These are phyloP conservation scores for Mucor velutinosus DNA, from an alignment of 371 early-diverging fungal species.

Conservation along the genomic window DNA sequence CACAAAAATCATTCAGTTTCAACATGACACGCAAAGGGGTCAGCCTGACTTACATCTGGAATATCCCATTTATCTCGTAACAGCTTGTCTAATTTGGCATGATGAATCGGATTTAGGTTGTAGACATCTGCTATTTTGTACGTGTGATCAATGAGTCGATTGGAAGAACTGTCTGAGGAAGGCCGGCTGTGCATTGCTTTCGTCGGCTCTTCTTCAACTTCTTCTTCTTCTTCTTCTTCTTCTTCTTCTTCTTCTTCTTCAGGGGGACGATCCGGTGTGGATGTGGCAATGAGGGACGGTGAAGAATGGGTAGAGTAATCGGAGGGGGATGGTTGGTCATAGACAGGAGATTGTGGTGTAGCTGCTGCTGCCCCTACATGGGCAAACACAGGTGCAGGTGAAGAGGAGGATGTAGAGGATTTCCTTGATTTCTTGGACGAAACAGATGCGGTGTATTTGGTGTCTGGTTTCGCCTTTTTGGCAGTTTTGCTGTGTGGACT, in stretches of 20 bases:
- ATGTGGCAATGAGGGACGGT: not conserved
- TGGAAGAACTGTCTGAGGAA: not conserved
- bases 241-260: not conserved
- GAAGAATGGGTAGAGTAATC: conserved; percentile 1
- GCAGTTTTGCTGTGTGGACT: not conserved
- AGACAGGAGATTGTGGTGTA: not conserved
- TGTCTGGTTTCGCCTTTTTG: conserved; percentile 17
- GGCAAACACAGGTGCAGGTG: not conserved
- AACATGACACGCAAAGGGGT: not conserved
- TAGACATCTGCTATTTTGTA: conserved; percentile 35
- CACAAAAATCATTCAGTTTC: not conserved
- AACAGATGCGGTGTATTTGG: not conserved
- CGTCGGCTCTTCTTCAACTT: not conserved
- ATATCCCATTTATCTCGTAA: conserved; percentile 43
- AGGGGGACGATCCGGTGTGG: conserved; percentile 1
- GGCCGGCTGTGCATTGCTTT: not conserved
- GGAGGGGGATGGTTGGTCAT: conserved; percentile 3
- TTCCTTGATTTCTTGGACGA: not conserved
- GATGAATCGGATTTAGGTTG: conserved; percentile 39
- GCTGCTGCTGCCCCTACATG: not conserved
- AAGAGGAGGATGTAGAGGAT: not conserved
- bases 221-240: not conserved
- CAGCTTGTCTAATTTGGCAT: conserved; percentile 17
- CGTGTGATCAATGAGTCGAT: conserved; percentile 23
- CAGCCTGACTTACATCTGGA: conserved; percentile 31